These are phyloP conservation scores for Pythium periplocum DNA, from an alignment of 352 stramenopile species.

Conservation along the genomic window DNA sequence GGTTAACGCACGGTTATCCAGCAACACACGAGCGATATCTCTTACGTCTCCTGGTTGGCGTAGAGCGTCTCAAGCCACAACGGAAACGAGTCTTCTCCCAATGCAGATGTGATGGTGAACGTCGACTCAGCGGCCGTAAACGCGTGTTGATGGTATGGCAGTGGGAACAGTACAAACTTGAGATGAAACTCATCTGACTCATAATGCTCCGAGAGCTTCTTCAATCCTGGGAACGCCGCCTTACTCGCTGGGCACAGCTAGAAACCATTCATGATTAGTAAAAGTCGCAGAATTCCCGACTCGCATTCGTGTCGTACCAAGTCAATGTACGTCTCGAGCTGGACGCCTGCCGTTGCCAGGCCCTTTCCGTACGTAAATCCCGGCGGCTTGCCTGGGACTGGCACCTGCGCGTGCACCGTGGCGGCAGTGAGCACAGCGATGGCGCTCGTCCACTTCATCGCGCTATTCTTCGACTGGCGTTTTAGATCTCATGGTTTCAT, in stretches of 20 bases:
- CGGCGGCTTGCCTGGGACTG: slow-evolving; percentile 51
- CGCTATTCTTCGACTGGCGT: slow-evolving; percentile 3
- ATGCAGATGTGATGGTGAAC: slow-evolving; percentile 28
- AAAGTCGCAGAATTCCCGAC: no score
- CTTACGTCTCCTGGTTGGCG: slow-evolving; percentile 30
- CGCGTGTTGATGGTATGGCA: slow-evolving; percentile 39
- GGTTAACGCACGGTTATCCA: not conserved
- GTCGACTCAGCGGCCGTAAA: slow-evolving; percentile 27
- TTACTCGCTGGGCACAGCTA: slow-evolving; percentile 34
- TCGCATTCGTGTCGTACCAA: slow-evolving; percentile 25
- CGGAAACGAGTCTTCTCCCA: slow-evolving; percentile 26
- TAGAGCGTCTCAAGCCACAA: slow-evolving; percentile 35
- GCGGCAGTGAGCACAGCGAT: slow-evolving; percentile 8
- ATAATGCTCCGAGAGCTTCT: slow-evolving; percentile 24
- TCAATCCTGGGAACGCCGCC: slow-evolving; percentile 24
- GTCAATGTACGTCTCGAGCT: slow-evolving; percentile 84
- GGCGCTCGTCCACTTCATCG: slow-evolving; percentile 10
- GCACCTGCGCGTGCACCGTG: slow-evolving; percentile 34
- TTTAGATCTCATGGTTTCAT: not conserved
- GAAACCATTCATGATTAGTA: no score
- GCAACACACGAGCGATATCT: not conserved
- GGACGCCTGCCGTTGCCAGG: slow-evolving; percentile 46
- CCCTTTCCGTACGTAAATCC: slow-evolving; percentile 60
- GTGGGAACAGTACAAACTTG: slow-evolving; percentile 30
- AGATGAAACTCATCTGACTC: slow-evolving; percentile 26